phyloP scores from a whole-genome alignment of 140 eudicot genomes.

The Ambrosia hybrid region DNA sequence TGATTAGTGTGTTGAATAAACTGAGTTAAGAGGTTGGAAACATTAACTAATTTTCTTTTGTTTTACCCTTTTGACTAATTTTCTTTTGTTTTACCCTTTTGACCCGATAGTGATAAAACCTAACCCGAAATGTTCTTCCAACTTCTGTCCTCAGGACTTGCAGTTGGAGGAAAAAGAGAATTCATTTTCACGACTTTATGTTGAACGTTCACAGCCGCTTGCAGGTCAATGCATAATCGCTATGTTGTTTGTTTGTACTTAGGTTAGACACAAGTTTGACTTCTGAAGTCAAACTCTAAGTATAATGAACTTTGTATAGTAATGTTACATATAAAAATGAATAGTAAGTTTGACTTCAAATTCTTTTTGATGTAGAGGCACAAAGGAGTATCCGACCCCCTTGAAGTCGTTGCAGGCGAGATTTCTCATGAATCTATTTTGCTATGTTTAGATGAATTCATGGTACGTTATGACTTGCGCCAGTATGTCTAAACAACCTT shows the following conservation, averaged over 20 bases:
- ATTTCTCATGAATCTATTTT: conserved; percentile 80
- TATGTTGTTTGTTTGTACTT: background rate
- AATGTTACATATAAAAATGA: background rate
- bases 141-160: conserved; percentile 50
- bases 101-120: background rate
- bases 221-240: conserved; percentile 48
- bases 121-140: conserved; percentile 10
- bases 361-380: conserved; percentile 56
- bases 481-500: conserved; percentile 21
- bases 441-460: conserved; percentile 87
- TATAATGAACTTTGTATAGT: background rate
- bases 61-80: background rate
- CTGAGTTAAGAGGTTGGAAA: conserved; percentile 3
- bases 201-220: conserved; percentile 83
- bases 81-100: background rate
- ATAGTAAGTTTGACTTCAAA: background rate
- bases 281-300: conserved; percentile 11
- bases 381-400: conserved; percentile 89
- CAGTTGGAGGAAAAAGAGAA: conserved; percentile 87
- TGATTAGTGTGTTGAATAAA: background rate
- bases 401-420: conserved; percentile 90
- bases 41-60: background rate
- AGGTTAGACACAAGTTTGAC: conserved; percentile 11
- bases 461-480: conserved; percentile 48
- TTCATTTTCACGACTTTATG: conserved; percentile 98